phyloP scores from a whole-genome alignment of 2,329 filamentous ascomycete species.

The Botrytis porri region DNA sequence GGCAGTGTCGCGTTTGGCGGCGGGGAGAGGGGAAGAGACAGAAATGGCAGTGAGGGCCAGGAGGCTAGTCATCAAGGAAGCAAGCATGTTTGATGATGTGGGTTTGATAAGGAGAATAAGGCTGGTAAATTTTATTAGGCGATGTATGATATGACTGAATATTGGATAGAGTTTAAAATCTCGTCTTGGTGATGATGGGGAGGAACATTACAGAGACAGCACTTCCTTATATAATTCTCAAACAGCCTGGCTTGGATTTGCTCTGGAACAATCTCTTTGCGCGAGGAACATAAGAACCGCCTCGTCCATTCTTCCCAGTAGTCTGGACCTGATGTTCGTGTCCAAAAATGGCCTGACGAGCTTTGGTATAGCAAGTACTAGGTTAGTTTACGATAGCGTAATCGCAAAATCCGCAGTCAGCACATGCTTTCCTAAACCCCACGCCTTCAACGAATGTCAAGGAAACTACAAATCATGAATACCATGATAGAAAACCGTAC shows the following conservation, averaged over 20 bases:
- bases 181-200: neutral
- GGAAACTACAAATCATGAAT: neutral
- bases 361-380: neutral
- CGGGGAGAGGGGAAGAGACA: conserved; percentile 5
- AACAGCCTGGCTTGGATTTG: neutral
- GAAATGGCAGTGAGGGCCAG: neutral
- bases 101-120: neutral
- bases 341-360: conserved; percentile 8
- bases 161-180: neutral
- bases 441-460: neutral
- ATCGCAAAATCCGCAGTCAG: neutral
- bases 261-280: neutral
- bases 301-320: neutral
- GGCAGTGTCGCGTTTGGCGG: conserved; percentile 9
- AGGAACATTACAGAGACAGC: neutral
- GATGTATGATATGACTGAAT: neutral
- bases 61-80: conserved; percentile 7
- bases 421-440: neutral
- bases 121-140: neutral
- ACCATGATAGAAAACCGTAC: neutral
- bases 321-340: neutral
- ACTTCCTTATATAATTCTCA: conserved; percentile 5
- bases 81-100: neutral
- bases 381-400: neutral
- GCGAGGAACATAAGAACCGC: neutral